Conservation (phyloP, 1,284 basidiomycete genomes). For the Trametes versicolor region DNA sequence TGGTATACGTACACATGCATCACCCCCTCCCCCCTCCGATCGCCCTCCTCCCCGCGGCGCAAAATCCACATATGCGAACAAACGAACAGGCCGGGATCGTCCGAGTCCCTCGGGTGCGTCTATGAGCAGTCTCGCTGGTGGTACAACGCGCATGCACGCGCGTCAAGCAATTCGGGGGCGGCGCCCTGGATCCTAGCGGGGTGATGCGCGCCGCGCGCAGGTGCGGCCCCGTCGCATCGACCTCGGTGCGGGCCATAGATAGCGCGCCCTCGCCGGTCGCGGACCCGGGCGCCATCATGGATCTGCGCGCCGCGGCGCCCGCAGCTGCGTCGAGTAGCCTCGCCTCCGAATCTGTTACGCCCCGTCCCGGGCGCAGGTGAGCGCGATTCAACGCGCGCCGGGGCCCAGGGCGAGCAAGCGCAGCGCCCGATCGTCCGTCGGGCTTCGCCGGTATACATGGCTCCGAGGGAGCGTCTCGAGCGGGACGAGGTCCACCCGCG, state of each 20-base stretch:
- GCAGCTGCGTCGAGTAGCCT: background rate
- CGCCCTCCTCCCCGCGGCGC: background rate
- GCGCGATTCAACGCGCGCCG: slow-evolving; percentile 32
- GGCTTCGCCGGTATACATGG: slow-evolving; percentile 67
- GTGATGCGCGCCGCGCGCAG: slow-evolving; percentile 8
- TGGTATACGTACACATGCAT: background rate
- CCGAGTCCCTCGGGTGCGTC: slow-evolving; percentile 4
- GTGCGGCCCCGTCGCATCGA: slow-evolving; percentile 16
- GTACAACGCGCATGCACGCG: slow-evolving; percentile 11
- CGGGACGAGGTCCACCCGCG: slow-evolving; percentile 56
- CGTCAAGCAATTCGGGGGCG: background rate
- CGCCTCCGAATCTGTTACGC: background rate
- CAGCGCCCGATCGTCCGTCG: slow-evolving; percentile 69
- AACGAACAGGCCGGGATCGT: background rate
- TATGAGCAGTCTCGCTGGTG: slow-evolving; percentile 8
- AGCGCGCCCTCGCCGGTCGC: slow-evolving; percentile 2
- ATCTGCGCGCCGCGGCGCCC: background rate
- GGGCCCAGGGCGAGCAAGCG: slow-evolving; percentile 51
- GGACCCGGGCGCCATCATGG: background rate
- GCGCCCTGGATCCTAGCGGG: slow-evolving; percentile 1
- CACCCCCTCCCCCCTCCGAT: background rate
- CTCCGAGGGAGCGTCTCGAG: slow-evolving; percentile 60
- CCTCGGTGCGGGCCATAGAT: slow-evolving; percentile 4
- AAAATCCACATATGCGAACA: background rate
- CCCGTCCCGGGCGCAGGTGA: background rate